phyloP scores from a whole-genome alignment of 345 rosid genomes.

The Limnanthes douglasii region DNA sequence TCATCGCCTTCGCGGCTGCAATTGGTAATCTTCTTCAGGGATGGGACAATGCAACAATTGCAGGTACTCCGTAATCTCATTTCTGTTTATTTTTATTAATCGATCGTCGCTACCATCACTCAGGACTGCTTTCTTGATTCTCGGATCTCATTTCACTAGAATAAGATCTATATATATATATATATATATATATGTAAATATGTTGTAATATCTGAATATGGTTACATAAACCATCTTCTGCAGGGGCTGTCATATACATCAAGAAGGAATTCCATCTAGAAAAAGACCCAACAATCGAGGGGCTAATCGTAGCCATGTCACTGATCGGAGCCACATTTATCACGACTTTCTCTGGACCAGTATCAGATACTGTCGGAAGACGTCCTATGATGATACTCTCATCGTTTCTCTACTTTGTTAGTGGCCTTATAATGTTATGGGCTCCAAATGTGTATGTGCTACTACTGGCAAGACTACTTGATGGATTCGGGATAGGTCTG shows the following conservation, averaged over 20 bases:
- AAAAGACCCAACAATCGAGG: constrained; percentile 30
- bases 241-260: constrained; percentile 48
- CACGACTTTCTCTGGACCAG: constrained; percentile 41
- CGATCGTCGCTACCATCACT: no score
- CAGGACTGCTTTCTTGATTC: no score
- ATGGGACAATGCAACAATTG: neutral
- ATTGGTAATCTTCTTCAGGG: neutral
- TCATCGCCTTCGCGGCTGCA: neutral
- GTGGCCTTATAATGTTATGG: constrained; percentile 50
- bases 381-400: constrained; percentile 58
- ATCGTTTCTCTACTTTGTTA: constrained; percentile 32
- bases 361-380: constrained; percentile 46
- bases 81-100: no score
- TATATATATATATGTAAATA: no score
- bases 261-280: constrained; percentile 30
- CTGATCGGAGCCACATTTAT: constrained; percentile 44
- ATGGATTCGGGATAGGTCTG: constrained; percentile 50
- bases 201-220: no score
- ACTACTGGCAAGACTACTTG: constrained; percentile 35
- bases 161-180: no score
- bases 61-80: no score
- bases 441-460: constrained; percentile 47
- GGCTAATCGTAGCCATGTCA: constrained; percentile 55
- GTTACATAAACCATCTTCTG: no score
- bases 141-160: no score